Conservation (phyloP, 1,284 basidiomycete species). For the Puccinia horiana region DNA sequence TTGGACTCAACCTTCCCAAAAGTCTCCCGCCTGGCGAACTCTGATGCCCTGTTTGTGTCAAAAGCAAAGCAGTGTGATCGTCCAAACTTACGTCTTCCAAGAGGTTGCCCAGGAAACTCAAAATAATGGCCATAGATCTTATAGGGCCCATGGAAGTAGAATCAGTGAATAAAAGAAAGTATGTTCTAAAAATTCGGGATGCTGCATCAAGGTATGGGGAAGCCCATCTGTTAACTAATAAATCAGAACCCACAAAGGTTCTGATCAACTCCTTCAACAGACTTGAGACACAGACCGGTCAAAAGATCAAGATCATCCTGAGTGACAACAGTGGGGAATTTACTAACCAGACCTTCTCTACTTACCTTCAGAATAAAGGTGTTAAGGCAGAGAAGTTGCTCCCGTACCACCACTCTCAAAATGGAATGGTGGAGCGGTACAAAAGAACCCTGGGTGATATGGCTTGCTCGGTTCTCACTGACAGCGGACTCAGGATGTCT, state of each 20-base stretch:
- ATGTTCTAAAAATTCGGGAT: neutral
- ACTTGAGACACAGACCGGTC: too few species aligned
- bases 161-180: neutral
- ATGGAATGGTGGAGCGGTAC: neutral
- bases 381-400: neutral
- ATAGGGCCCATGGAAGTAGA: too few species aligned
- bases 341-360: neutral
- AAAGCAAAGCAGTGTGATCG: too few species aligned
- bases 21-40: too few species aligned
- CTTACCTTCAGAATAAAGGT: neutral
- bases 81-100: too few species aligned
- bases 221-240: neutral
- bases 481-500: neutral
- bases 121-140: too few species aligned
- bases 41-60: too few species aligned
- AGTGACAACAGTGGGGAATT: neutral
- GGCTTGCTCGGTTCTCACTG: neutral
- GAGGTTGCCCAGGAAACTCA: too few species aligned
- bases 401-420: slow-evolving; percentile 2
- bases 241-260: neutral
- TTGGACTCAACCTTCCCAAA: too few species aligned
- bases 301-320: neutral
- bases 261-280: neutral
- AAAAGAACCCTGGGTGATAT: neutral
- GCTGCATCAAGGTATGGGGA: neutral